These are phyloP conservation scores for Amanita jacksonii DNA, from an alignment of 768 basidiomycete species.

Conservation along the genomic window DNA sequence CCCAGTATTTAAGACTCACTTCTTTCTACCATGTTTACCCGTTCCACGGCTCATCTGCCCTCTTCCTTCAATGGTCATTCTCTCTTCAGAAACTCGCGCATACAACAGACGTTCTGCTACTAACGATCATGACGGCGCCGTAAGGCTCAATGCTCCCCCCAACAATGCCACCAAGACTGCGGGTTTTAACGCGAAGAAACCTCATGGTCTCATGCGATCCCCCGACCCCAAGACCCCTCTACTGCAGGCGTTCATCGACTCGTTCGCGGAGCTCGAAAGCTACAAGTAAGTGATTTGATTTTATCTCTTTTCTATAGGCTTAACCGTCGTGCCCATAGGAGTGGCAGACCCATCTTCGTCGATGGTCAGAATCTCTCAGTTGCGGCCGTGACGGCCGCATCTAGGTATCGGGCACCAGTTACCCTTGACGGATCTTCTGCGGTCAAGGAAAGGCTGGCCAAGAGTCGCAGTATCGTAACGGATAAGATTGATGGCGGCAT, in stretches of 20 bases:
- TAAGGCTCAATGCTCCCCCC: constrained; percentile 14
- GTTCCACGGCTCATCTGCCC: constrained; percentile 4
- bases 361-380: constrained; percentile 68
- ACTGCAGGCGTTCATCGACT: constrained; percentile 47
- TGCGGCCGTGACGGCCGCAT: constrained; percentile 66
- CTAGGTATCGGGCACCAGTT: constrained; percentile 51
- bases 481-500: constrained; percentile 57
- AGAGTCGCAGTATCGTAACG: constrained; percentile 53
- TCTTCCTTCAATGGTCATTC: constrained; percentile 18
- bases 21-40: constrained; percentile 1
- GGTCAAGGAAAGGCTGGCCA: constrained; percentile 44
- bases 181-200: constrained; percentile 12
- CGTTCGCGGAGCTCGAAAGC: constrained; percentile 49
- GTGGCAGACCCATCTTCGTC: constrained; percentile 52
- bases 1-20: constrained; percentile 4
- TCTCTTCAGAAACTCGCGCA: constrained; percentile 21
- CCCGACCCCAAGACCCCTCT: constrained; percentile 23
- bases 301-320: not conserved
- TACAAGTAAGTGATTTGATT: constrained; percentile 40
- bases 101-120: constrained; percentile 20
- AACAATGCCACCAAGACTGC: constrained; percentile 10
- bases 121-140: constrained; percentile 16
- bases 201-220: not conserved
- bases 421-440: constrained; percentile 37
- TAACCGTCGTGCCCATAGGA: constrained; percentile 28